These are phyloP conservation scores for Claviceps sp. DNA, from an alignment of 2,329 filamentous ascomycete species.

Conservation along the genomic window DNA sequence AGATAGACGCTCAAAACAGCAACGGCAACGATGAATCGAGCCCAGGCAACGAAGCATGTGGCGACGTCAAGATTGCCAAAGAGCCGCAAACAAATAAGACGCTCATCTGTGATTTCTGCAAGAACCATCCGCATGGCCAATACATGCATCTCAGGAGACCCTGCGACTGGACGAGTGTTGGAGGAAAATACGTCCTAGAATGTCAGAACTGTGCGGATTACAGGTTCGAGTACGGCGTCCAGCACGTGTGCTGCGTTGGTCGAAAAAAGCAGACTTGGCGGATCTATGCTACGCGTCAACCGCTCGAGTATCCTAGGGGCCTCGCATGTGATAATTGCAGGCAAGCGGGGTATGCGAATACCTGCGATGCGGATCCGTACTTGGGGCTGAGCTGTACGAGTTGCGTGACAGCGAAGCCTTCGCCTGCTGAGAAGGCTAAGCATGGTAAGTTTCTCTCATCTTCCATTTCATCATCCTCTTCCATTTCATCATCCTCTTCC, in stretches of 20 bases:
- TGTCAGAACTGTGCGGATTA: constrained; percentile 15
- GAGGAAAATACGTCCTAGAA: constrained; percentile 8
- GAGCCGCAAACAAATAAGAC: background rate
- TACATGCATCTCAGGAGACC: constrained; percentile 1
- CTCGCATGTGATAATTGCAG: constrained; percentile 9
- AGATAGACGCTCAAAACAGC: background rate
- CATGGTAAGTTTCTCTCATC: background rate
- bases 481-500: background rate
- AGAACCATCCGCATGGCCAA: constrained; percentile 1
- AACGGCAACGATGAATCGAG: background rate
- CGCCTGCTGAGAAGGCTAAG: constrained; percentile 4
- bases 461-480: background rate
- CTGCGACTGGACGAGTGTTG: constrained; percentile 8
- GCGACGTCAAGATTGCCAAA: background rate
- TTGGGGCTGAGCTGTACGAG: constrained; percentile 9
- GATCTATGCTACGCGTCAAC: constrained; percentile 9
- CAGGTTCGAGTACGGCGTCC: constrained; percentile 1
- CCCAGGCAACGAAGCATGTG: background rate
- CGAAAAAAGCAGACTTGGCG: constrained; percentile 3
- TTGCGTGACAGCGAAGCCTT: constrained; percentile 7
- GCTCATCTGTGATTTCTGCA: constrained; percentile 10
- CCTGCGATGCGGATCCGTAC: constrained; percentile 13
- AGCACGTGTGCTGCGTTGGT: constrained; percentile 7
- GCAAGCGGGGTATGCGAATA: background rate
- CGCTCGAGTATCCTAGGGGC: constrained; percentile 4